Evolutionary conservation across 495 filamentous ascomycete species (phyloP).

Genomic region (Penicillium chermesinum): DNA sequence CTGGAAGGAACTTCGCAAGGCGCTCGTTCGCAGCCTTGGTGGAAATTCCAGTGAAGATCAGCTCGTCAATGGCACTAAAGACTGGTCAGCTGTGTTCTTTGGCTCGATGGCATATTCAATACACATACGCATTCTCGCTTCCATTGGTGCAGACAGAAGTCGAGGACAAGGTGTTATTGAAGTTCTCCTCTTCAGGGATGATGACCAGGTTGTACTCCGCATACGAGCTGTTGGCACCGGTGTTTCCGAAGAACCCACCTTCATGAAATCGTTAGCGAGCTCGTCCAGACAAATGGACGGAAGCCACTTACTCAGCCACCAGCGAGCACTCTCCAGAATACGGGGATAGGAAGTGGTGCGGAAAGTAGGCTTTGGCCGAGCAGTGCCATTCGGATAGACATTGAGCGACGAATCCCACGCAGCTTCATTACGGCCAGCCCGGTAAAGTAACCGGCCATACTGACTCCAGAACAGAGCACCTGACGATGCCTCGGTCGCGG

Average conservation of each 20-base stretch:
- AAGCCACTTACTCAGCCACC: conserved; percentile 33
- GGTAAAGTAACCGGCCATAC: conserved; percentile 49
- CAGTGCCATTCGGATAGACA: conserved; percentile 41
- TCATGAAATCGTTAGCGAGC: not conserved
- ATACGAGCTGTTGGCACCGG: conserved; percentile 31
- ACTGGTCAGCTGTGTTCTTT: not conserved
- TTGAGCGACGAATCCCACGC: conserved; percentile 40
- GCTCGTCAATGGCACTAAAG: not conserved
- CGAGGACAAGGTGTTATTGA: conserved; percentile 48
- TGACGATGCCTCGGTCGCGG: conserved; percentile 44
- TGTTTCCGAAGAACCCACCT: conserved; percentile 37
- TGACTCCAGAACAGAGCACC: conserved; percentile 49
- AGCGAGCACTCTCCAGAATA: conserved; percentile 44
- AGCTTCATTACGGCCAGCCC: conserved; percentile 34
- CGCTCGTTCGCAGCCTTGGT: conserved; percentile 18
- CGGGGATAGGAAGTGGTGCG: conserved; percentile 47
- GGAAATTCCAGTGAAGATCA: conserved; percentile 14
- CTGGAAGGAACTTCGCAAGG: conserved; percentile 17
- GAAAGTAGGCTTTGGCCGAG: conserved; percentile 40
- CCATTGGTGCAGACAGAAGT: conserved; percentile 30
- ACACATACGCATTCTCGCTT: conserved; percentile 1
- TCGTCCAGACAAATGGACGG: not conserved
- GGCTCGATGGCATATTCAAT: not conserved
- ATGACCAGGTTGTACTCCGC: conserved; percentile 38
- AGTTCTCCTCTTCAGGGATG: conserved; percentile 42